These are phyloP conservation scores for Poteriospumella lacustris DNA, from an alignment of 108 stramenopile genomes.

Conservation along the genomic window DNA sequence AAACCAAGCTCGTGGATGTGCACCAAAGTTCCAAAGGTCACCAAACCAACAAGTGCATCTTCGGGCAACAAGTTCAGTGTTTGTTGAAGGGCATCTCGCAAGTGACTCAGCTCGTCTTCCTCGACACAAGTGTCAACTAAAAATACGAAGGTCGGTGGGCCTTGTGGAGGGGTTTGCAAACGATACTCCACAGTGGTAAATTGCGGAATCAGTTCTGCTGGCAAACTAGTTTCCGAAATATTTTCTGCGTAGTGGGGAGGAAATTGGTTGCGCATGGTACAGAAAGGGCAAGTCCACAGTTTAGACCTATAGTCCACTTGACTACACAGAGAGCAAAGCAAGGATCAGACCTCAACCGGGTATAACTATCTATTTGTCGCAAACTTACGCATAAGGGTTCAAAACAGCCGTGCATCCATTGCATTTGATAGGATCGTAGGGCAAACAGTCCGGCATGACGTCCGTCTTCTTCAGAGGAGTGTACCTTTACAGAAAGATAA, in stretches of 20 bases:
- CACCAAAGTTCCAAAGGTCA: slow-evolving; percentile 94
- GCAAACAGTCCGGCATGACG: slow-evolving; percentile 70
- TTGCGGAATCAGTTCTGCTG: slow-evolving; percentile 96
- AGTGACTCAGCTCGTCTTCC: slow-evolving; percentile 79
- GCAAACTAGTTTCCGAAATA: slow-evolving; percentile 92
- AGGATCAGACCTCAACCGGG: neutral
- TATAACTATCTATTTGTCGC: neutral
- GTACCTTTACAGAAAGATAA: slow-evolving; percentile 46
- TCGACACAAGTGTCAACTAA: slow-evolving; percentile 87
- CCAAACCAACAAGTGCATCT: slow-evolving; percentile 84
- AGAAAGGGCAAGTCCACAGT: slow-evolving; percentile 97
- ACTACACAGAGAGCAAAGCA: neutral
- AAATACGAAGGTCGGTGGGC: slow-evolving; percentile 93
- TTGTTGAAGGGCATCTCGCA: slow-evolving; percentile 87
- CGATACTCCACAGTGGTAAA: slow-evolving; percentile 97
- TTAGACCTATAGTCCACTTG: slow-evolving; percentile 88
- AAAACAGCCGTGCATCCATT: slow-evolving; percentile 87
- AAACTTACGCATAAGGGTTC: slow-evolving; percentile 86
- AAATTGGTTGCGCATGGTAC: slow-evolving; percentile 87
- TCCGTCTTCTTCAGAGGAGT: slow-evolving; percentile 86
- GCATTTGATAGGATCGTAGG: slow-evolving; percentile 97
- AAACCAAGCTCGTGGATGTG: slow-evolving; percentile 95
- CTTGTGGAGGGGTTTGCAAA: slow-evolving; percentile 65
- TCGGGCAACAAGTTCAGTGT: slow-evolving; percentile 88
- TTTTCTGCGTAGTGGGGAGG: slow-evolving; percentile 98